phyloP scores from a whole-genome alignment of 441 rosid genomes.

The Euphorbia celastroides region DNA sequence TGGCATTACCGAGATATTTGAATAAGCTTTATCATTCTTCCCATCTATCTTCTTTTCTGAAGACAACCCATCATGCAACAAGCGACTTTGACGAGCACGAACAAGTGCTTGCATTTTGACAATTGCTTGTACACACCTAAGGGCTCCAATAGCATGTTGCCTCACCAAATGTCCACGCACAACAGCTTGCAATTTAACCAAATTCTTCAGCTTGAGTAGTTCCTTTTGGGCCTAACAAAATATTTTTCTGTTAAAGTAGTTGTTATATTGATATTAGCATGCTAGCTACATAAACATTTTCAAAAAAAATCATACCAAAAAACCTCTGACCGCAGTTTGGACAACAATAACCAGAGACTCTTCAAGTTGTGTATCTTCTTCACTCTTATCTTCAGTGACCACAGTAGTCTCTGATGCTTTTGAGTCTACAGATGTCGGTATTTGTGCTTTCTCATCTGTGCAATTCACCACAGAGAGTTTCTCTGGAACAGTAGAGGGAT shows the following conservation, averaged over 20 bases:
- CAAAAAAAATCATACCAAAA: slow-evolving; percentile 41
- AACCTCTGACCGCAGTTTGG: slow-evolving; percentile 59
- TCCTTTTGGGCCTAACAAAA: slow-evolving; percentile 55
- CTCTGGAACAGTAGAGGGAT: slow-evolving; percentile 35
- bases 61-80: slow-evolving; percentile 25
- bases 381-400: slow-evolving; percentile 27
- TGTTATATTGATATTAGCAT: neutral
- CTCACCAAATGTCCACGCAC: slow-evolving; percentile 89
- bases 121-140: slow-evolving; percentile 81
- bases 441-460: slow-evolving; percentile 41
- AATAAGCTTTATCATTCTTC: slow-evolving; percentile 26
- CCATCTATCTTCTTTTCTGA: slow-evolving; percentile 18
- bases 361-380: slow-evolving; percentile 29
- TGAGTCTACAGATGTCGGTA: slow-evolving; percentile 25
- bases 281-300: neutral
- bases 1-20: slow-evolving; percentile 36
- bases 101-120: slow-evolving; percentile 84
- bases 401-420: slow-evolving; percentile 32
- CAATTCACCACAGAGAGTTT: slow-evolving; percentile 29
- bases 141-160: slow-evolving; percentile 76
- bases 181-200: slow-evolving; percentile 85
- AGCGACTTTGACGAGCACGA: slow-evolving; percentile 55
- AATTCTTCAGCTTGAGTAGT: slow-evolving; percentile 58
- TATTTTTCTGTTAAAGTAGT: slow-evolving; percentile 12
- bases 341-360: slow-evolving; percentile 50